Evolutionary conservation across 805 yeast genomes (phyloP).

Genomic region (Starmerella sirachaensis): DNA sequence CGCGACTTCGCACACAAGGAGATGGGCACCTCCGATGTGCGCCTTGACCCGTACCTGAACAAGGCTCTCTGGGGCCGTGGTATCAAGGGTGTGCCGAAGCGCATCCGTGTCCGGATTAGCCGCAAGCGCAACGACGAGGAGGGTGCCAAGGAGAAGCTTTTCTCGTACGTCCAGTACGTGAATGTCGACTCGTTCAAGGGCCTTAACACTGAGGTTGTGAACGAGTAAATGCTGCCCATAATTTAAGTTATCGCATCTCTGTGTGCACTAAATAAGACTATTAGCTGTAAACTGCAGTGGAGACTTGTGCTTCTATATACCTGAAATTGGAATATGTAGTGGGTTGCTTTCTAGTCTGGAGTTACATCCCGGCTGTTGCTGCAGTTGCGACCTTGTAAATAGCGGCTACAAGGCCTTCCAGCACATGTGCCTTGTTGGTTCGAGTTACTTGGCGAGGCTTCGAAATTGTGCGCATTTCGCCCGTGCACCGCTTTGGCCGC

Average conservation of each 20-base stretch:
- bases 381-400: no score
- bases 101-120: constrained; percentile 96
- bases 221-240: constrained; percentile 37
- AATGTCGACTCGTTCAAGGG: constrained; percentile 91
- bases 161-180: constrained; percentile 97
- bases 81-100: constrained; percentile 96
- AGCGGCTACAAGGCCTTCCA: no score
- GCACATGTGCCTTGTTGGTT: no score
- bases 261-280: no score
- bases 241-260: constrained; percentile 18
- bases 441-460: no score
- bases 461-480: no score
- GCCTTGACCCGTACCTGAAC: constrained; percentile 97
- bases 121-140: constrained; percentile 99
- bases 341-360: no score
- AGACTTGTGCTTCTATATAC: no score
- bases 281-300: no score
- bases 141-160: constrained; percentile 94
- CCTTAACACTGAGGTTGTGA: constrained; percentile 94
- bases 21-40: constrained; percentile 98
- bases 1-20: constrained; percentile 96
- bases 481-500: no score
- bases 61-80: constrained; percentile 99
- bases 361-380: no score
- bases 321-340: no score